These are phyloP conservation scores for Daldinia vernicosa DNA, from an alignment of 495 filamentous ascomycete genomes.

Conservation along the genomic window DNA sequence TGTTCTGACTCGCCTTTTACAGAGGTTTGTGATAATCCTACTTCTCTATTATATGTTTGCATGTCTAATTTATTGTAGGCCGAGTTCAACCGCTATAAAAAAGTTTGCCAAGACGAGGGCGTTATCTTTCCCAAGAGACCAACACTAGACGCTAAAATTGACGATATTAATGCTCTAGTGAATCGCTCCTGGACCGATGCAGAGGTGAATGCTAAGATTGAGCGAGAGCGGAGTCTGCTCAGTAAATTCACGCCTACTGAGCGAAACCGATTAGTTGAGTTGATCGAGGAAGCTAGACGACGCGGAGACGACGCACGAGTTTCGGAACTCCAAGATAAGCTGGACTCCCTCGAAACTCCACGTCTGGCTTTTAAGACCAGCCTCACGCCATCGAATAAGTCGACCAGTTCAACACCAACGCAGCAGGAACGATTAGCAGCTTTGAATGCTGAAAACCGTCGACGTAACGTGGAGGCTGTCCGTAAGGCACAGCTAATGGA, in stretches of 20 bases:
- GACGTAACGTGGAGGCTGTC: conserved; percentile 79
- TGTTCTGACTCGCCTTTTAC: conserved; percentile 81
- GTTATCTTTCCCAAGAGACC: conserved; percentile 73
- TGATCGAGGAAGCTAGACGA: conserved; percentile 70
- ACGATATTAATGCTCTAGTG: conserved; percentile 81
- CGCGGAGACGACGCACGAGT: conserved; percentile 68
- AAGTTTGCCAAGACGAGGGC: conserved; percentile 74
- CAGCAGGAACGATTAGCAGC: conserved; percentile 80
- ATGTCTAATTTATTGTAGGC: conserved; percentile 58
- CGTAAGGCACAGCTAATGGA: conserved; percentile 87
- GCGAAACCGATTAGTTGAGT: conserved; percentile 67
- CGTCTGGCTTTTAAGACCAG: conserved; percentile 74
- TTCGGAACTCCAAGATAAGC: conserved; percentile 68
- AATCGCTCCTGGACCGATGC: conserved; percentile 80
- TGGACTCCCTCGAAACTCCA: conserved; percentile 72
- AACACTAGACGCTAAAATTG: conserved; percentile 72
- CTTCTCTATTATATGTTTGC: not conserved
- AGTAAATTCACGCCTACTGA: conserved; percentile 68
- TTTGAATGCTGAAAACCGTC: conserved; percentile 80
- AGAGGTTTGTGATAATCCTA: conserved; percentile 62
- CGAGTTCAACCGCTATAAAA: conserved; percentile 86
- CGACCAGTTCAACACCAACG: conserved; percentile 54
- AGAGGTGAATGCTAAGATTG: conserved; percentile 80
- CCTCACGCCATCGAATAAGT: conserved; percentile 57
- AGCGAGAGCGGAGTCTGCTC: conserved; percentile 69